Evolutionary conservation across 306 rosid genomes (phyloP).

Genomic region (Trifolium dubium): DNA sequence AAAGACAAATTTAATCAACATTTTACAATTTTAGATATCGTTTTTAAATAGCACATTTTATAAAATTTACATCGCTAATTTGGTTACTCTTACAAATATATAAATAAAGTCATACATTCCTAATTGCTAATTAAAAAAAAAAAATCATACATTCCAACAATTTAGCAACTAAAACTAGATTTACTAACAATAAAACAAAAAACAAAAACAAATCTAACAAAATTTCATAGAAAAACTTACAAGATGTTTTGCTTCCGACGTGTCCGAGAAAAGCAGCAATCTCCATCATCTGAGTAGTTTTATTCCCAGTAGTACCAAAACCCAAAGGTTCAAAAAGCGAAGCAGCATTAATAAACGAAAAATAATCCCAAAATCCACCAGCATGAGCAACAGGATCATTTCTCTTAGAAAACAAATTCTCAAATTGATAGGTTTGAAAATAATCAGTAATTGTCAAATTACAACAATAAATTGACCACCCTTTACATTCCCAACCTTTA

Average conservation of each 20-base stretch:
- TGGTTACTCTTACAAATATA: too few species aligned
- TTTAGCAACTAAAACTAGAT: not conserved
- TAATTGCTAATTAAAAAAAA: too few species aligned
- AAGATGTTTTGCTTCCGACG: slow-evolving; percentile 84
- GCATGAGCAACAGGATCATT: slow-evolving; percentile 84
- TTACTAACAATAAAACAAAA: not conserved
- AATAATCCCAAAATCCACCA: slow-evolving; percentile 87
- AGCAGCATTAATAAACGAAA: slow-evolving; percentile 75
- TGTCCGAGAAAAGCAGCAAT: slow-evolving; percentile 89
- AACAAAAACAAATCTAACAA: not conserved
- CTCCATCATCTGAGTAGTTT: slow-evolving; percentile 79
- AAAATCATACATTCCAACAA: not conserved
- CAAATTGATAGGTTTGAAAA: slow-evolving; percentile 82
- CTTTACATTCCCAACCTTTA: slow-evolving; percentile 85
- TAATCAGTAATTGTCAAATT: slow-evolving; percentile 73
- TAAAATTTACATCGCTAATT: too few species aligned
- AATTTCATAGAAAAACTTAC: slow-evolving; percentile 40
- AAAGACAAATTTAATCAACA: not conserved
- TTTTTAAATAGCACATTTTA: too few species aligned
- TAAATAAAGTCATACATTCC: too few species aligned
- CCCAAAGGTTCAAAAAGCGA: slow-evolving; percentile 72
- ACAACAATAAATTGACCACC: slow-evolving; percentile 74
- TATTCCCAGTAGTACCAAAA: slow-evolving; percentile 87
- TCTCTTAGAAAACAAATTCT: slow-evolving; percentile 79
- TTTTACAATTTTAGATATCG: not conserved